These are phyloP conservation scores for Chaetomium globosum DNA, from an alignment of 2,329 filamentous ascomycete species.

Conservation along the genomic window DNA sequence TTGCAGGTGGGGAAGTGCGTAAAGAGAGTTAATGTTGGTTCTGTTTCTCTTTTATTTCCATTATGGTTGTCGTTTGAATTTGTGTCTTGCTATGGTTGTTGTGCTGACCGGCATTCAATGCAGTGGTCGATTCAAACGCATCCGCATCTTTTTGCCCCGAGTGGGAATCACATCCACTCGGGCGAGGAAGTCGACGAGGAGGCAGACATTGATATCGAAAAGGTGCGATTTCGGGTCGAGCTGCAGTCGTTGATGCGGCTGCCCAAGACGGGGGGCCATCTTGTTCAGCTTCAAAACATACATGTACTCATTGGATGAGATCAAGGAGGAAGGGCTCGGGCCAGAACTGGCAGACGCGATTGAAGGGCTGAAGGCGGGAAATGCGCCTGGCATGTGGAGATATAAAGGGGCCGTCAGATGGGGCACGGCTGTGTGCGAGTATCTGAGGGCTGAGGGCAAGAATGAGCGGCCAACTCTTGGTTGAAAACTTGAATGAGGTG, in stretches of 20 bases:
- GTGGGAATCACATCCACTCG: slow-evolving; percentile 44
- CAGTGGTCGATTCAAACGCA: slow-evolving; percentile 56
- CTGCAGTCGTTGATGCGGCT: slow-evolving; percentile 56
- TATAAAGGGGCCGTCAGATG: slow-evolving; percentile 56
- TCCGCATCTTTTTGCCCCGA: slow-evolving; percentile 46
- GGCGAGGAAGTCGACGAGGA: slow-evolving; percentile 42
- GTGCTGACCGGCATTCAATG: background rate
- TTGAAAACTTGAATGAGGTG: no score
- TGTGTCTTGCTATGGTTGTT: background rate
- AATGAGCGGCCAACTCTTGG: background rate
- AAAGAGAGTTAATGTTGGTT: slow-evolving; percentile 54
- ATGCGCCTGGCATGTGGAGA: slow-evolving; percentile 56
- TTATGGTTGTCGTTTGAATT: background rate
- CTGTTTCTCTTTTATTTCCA: background rate
- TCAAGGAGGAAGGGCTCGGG: slow-evolving; percentile 55
- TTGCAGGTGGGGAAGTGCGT: slow-evolving; percentile 53
- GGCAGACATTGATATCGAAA: slow-evolving; percentile 45
- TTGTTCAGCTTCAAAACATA: slow-evolving; percentile 62
- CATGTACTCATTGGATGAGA: slow-evolving; percentile 51
- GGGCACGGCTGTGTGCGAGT: slow-evolving; percentile 52
- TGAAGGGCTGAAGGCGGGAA: slow-evolving; percentile 54
- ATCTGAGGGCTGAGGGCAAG: slow-evolving; percentile 43
- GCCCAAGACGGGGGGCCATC: slow-evolving; percentile 49
- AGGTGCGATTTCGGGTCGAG: slow-evolving; percentile 51
- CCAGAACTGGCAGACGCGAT: slow-evolving; percentile 54